Evolutionary conservation across 2,329 filamentous ascomycete genomes (phyloP), one percentile per base, ranked within the genome.

Genomic region (Fusarium oligoseptatum): DNA sequence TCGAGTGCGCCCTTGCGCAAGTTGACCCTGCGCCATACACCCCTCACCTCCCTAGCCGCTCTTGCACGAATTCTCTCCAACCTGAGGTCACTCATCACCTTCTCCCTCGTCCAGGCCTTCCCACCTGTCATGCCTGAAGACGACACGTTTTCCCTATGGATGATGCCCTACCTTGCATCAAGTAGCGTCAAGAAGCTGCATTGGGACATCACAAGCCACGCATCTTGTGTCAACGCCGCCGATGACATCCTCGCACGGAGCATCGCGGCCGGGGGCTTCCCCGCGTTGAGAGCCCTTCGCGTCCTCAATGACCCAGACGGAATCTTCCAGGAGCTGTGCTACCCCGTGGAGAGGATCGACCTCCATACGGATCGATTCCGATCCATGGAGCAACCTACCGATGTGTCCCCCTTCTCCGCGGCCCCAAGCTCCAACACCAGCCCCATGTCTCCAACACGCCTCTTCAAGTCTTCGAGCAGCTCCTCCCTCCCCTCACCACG

Each of bases 281-380:
- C 93, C 0, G 80, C 83, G 0, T 86, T 95, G 11, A 85, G 84
- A 11, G 84, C 80, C 2, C 82, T 95, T 20, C 89, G 93, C 64
- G 86, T 90, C 0, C 93, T 92, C 2, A 90, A 90, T 67, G 93
- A 95, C 73, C 88, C 92, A 2, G 89, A 93, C 6, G 93, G 93
- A 29, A 76, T 89, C 9, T 90, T 95, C 71, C 93, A 95, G 82
- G 83, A 85, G 2, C 86, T 95, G 1, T 95, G 93, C 81, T 88
- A 87, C 50, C 93, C 93, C 1, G 83, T 87, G 5, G 88, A 88
- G 34, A 85, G 86, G 34, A 84, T 89, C 22, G 87, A 90, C 45
- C 83, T 88, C 24, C 85, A 87, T 1, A 82, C 82, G 11, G 88
- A 91, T 71, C 85, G 86, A 24, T 87, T 86, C 78, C 83, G 83